A percentile compares a stretch with the other conserved stretches of the same genome.
Evolutionary conservation across 1,284 basidiomycete genomes (phyloP).

Genomic region (Rhodotorula glutinis): DNA sequence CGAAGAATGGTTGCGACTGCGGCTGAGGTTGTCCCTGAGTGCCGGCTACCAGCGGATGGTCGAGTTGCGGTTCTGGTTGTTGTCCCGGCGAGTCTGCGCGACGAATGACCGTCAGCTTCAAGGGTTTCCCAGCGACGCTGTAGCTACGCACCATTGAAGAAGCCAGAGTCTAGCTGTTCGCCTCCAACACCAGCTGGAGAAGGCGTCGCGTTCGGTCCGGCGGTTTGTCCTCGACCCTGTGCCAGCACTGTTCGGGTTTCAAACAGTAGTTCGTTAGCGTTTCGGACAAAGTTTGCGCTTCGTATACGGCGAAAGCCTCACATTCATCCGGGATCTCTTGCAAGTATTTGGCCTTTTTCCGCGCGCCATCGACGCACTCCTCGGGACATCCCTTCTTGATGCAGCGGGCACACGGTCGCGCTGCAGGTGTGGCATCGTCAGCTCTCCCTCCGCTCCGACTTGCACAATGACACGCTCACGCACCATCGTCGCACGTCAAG

Average conservation of each 20-base stretch:
- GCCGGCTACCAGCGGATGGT: neutral
- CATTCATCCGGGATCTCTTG: constrained; percentile 87
- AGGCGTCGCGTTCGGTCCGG: neutral
- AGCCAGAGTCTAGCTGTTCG: neutral
- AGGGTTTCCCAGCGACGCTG: neutral
- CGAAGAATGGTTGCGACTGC: constrained; percentile 24
- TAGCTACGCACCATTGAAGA: neutral
- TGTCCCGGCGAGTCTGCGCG: neutral
- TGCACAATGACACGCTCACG: constrained; percentile 38
- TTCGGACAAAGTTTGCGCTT: no score
- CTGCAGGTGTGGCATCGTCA: constrained; percentile 52
- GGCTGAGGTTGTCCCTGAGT: neutral
- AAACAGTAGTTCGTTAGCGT: no score
- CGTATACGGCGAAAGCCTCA: no score
- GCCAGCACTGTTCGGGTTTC: constrained; percentile 14
- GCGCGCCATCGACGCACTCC: constrained; percentile 86
- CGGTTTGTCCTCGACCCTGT: neutral
- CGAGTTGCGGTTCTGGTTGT: neutral
- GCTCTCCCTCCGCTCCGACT: neutral
- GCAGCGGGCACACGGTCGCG: constrained; percentile 90
- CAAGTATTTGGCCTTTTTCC: constrained; percentile 97
- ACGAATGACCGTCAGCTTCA: neutral
- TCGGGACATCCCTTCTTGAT: constrained; percentile 86
- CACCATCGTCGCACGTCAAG: constrained; percentile 94
- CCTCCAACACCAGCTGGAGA: neutral